A percentile compares a stretch with the other conserved stretches of the same genome.
phyloP scores from a whole-genome alignment of 352 stramenopile species.

The Salisapilia sapeloensis region DNA sequence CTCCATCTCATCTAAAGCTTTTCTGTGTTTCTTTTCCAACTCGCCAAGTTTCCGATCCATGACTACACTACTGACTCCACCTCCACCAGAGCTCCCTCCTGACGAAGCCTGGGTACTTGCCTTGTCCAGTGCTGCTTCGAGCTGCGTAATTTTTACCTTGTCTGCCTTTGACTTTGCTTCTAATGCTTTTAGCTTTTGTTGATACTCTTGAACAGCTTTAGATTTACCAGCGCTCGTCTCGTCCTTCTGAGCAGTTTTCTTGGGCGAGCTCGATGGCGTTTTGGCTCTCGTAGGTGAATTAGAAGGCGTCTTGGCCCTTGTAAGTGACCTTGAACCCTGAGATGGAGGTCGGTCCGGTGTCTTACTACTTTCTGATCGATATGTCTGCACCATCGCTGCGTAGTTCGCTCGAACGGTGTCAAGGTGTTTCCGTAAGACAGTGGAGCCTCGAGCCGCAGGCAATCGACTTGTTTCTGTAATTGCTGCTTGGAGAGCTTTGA shows the following conservation, averaged over 20 bases:
- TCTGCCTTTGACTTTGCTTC: slow-evolving; percentile 52
- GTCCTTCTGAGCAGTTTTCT: slow-evolving; percentile 3
- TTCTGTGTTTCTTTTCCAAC: slow-evolving; percentile 66
- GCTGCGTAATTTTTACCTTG: slow-evolving; percentile 55
- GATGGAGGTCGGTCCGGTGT: too few relatives aligned
- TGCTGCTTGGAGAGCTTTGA: slow-evolving; percentile 13
- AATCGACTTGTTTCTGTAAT: slow-evolving; percentile 25
- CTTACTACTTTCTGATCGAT: too few relatives aligned
- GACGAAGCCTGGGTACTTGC: slow-evolving; percentile 15
- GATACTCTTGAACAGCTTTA: slow-evolving; percentile 34
- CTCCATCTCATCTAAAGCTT: slow-evolving; percentile 47
- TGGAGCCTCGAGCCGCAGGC: slow-evolving; percentile 32
- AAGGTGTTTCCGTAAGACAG: slow-evolving; percentile 40
- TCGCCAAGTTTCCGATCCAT: slow-evolving; percentile 48
- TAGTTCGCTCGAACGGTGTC: slow-evolving; percentile 27
- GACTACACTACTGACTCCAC: slow-evolving; percentile 4
- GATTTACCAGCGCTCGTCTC: slow-evolving; percentile 1
- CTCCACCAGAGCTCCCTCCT: slow-evolving; percentile 3
- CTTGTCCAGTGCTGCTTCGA: slow-evolving; percentile 42
- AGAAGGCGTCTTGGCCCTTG: slow-evolving; percentile 10
- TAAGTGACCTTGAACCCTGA: too few relatives aligned
- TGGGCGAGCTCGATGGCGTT: slow-evolving; percentile 1
- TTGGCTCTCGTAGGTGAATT: slow-evolving; percentile 5
- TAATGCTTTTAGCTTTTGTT: slow-evolving; percentile 57
- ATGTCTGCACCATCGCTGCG: too few relatives aligned